These are phyloP conservation scores for Hortiboletus campestris DNA, from an alignment of 768 basidiomycete genomes.

Conservation along the genomic window DNA sequence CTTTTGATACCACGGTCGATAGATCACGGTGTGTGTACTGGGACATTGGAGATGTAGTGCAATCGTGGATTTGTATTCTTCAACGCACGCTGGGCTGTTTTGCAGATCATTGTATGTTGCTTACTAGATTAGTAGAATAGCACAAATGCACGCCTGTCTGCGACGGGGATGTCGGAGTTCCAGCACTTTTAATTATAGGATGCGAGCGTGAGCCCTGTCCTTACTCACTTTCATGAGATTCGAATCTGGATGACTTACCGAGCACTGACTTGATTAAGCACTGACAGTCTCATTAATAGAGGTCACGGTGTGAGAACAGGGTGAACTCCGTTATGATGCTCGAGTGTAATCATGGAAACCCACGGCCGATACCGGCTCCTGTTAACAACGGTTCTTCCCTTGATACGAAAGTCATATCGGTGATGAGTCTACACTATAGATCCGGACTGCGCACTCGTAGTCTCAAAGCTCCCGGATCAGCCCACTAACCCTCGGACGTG, in stretches of 20 bases:
- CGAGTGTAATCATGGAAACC: not conserved
- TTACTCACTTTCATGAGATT: slow-evolving; percentile 2
- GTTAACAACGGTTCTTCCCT: not conserved
- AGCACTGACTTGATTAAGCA: slow-evolving; percentile 3
- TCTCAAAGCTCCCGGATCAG: slow-evolving; percentile 4
- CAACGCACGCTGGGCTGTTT: not conserved
- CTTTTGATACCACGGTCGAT: slow-evolving; percentile 23
- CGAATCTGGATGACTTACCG: slow-evolving; percentile 18
- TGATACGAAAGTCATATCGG: slow-evolving; percentile 4
- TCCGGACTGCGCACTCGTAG: not conserved
- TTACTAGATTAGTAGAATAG: slow-evolving; percentile 4
- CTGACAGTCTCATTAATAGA: slow-evolving; percentile 5
- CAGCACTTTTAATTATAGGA: slow-evolving; percentile 14
- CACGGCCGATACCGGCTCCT: slow-evolving; percentile 1
- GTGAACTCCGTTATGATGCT: not conserved
- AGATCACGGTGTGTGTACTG: slow-evolving; percentile 14
- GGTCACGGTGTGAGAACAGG: not conserved
- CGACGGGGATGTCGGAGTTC: slow-evolving; percentile 15
- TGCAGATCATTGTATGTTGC: slow-evolving; percentile 16
- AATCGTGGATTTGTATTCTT: slow-evolving; percentile 25
- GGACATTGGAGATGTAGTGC: slow-evolving; percentile 20
- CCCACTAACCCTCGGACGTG: slow-evolving; percentile 1
- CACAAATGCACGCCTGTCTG: slow-evolving; percentile 4
- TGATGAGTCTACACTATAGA: not conserved
- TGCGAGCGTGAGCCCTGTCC: not conserved